phyloP scores from a whole-genome alignment of 306 rosid genomes.

The Canavalia ensiformis region DNA sequence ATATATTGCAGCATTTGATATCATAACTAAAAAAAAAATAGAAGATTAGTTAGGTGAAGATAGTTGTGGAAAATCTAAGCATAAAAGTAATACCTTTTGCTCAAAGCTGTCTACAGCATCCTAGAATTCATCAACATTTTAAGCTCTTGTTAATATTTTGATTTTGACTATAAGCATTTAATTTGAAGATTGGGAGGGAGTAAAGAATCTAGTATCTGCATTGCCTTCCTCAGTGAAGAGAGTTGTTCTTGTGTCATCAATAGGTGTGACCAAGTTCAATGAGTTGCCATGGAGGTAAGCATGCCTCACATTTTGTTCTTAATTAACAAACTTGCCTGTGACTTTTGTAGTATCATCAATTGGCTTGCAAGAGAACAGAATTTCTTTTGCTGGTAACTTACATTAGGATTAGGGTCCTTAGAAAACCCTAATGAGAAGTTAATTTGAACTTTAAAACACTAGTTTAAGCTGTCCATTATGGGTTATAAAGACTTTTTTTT shows the following conservation, averaged over 20 bases:
- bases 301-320: constrained; percentile 36
- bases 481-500: neutral
- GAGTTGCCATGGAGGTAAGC: constrained; percentile 98
- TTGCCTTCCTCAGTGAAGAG: constrained; percentile 83
- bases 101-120: neutral
- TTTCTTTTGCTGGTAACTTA: neutral
- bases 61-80: constrained; percentile 29
- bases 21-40: constrained; percentile 28
- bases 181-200: constrained; percentile 95
- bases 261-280: constrained; percentile 93
- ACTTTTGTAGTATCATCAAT: neutral
- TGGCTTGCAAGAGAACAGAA: constrained; percentile 32
- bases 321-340: constrained; percentile 29
- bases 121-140: constrained; percentile 2
- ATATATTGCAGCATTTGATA: constrained; percentile 10
- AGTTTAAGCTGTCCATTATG: neutral
- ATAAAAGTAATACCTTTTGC: constrained; percentile 4
- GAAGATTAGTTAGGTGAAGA: constrained; percentile 43
- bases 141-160: constrained; percentile 28
- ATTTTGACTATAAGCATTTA: constrained; percentile 39
- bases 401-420: neutral
- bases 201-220: constrained; percentile 82
- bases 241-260: constrained; percentile 91
- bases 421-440: neutral
- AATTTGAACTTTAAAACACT: neutral